Percentiles rank a stretch among this genome's conserved stretches.
These are phyloP conservation scores for Viola odorata DNA, from an alignment of 345 rosid species.

Conservation along the genomic window DNA sequence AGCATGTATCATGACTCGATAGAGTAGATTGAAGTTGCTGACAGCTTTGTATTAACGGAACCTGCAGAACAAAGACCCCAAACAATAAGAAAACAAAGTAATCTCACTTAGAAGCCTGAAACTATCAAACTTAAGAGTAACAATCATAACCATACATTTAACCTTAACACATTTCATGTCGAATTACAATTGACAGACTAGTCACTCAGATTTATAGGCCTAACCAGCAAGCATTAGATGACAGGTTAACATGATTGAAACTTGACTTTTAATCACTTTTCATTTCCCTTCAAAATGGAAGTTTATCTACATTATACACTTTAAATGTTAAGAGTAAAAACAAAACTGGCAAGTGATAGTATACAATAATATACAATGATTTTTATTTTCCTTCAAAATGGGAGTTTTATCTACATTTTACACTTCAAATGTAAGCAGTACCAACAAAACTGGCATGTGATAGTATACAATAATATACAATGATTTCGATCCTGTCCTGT, in stretches of 20 bases:
- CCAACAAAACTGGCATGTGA: no score
- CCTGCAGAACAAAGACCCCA: constrained; percentile 40
- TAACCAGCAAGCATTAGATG: not conserved
- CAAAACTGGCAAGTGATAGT: no score
- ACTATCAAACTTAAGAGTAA: not conserved
- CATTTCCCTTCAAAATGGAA: not conserved
- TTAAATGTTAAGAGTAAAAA: not conserved
- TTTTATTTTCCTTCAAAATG: no score
- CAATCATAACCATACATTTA: not conserved
- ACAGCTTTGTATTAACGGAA: constrained; percentile 78
- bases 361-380: no score
- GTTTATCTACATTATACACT: not conserved
- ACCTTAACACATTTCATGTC: not conserved
- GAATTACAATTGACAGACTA: not conserved
- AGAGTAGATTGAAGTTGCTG: constrained; percentile 81
- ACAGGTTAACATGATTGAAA: not conserved
- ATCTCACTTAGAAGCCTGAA: not conserved
- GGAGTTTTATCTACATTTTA: no score
- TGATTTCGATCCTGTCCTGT: no score
- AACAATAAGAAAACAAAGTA: not conserved
- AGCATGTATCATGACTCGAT: constrained; percentile 83
- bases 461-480: no score
- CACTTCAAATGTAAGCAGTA: no score
- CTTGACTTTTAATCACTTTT: not conserved
- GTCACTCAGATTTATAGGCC: not conserved